Evolutionary conservation across 306 rosid genomes (phyloP).

Genomic region (Dalbergia cultrata): DNA sequence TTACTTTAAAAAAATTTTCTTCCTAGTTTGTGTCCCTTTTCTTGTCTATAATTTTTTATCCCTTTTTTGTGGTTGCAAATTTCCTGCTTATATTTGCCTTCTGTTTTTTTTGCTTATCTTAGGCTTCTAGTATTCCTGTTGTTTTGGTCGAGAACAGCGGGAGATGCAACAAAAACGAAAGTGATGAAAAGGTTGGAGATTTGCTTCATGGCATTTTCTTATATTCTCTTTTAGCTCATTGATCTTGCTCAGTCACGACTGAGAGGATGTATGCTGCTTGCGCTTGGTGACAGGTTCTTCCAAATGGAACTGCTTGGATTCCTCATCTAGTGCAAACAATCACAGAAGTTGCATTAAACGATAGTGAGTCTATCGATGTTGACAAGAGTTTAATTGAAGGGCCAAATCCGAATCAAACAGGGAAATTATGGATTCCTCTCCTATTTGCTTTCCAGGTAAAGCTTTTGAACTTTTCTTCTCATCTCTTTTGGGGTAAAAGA

Average conservation of each 20-base stretch:
- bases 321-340: conserved; percentile 78
- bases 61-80: not conserved
- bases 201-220: conserved; percentile 33
- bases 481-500: too few species aligned
- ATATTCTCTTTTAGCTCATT: conserved; percentile 20
- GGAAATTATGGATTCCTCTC: conserved; percentile 85
- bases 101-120: conserved; percentile 18
- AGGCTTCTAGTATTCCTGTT: conserved; percentile 77
- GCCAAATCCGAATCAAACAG: conserved; percentile 85
- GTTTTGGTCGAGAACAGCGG: conserved; percentile 97
- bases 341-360: conserved; percentile 70
- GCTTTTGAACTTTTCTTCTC: conserved; percentile 26
- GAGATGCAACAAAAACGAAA: conserved; percentile 86
- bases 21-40: not conserved
- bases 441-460: conserved; percentile 71
- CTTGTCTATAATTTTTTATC: conserved; percentile 2
- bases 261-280: conserved; percentile 25
- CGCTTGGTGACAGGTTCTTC: conserved; percentile 75
- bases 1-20: not conserved
- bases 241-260: conserved; percentile 29
- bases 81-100: conserved; percentile 23
- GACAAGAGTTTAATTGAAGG: conserved; percentile 92
- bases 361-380: conserved; percentile 69
- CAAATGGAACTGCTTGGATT: conserved; percentile 91
- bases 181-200: conserved; percentile 82